Base-by-base conservation (phyloP, 495 filamentous ascomycete genomes). In the Neurospora sublineolata region DNA sequence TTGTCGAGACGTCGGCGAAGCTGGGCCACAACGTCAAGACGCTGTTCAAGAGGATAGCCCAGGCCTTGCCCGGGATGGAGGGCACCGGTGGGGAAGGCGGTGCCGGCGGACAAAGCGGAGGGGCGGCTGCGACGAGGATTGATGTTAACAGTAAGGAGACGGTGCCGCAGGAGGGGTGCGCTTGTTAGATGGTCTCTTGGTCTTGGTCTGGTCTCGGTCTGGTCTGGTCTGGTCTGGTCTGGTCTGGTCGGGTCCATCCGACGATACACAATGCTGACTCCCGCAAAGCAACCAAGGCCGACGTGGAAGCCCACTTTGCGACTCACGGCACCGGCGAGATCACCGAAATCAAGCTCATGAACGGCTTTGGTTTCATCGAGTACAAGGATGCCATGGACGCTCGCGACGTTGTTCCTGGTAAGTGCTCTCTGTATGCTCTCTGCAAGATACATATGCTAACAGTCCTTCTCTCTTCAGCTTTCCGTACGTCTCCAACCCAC, bases 281-380 rank as follows among this genome's bases (percentile, higher is more conserved):
- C 46, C 70, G 70, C 72, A 76, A 83, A 97, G 94, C 93, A 77
- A 97, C 94, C 80, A 98, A 98, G 84, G 89, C 90, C 80, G 96
- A 98, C 78, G 91, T 99, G 79, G 94, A 97, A 83, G 89, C 91
- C 75, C 95, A 98, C 82, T 99, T 99, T 83, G 91, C 91, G 77
- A 92, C 88, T 77, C 93, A 97, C 88, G 95, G 94, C 73, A 93
- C 93, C 75, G 95, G 95, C 74, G 94, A 97, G 81, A 97, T 99
- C 76, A 94, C 90, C 71, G 95, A 99, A 84, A 94, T 99, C 86
- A 99, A 99, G 86, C 89, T 99, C 74, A 99, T 98, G 96, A 97
- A 96, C 80, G 95, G 95, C 74, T 99, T 99, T 79, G 95, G 95
- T 81, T 99, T 99, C 83, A 96, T 99, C 79, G 96, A 99, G 81